A percentile compares a stretch with the other conserved stretches of the same genome.
phyloP scores from a whole-genome alignment of 768 basidiomycete genomes.

The Strobilomyces confusus region DNA sequence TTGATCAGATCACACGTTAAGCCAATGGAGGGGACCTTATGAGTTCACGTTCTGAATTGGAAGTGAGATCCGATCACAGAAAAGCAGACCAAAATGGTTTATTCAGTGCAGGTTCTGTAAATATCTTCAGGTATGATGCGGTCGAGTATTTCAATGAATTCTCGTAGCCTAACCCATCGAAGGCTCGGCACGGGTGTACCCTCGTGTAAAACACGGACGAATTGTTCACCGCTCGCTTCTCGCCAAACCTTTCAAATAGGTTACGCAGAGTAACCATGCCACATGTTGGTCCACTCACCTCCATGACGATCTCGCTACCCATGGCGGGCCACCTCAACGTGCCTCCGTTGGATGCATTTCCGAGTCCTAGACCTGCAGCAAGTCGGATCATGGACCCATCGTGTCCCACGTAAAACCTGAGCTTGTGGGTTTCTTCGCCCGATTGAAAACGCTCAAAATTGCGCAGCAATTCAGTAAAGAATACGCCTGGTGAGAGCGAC shows the following conservation, averaged over 20 bases:
- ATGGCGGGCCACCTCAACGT: conserved; percentile 45
- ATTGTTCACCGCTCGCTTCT: conserved; percentile 16
- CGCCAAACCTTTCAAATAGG: conserved; percentile 38
- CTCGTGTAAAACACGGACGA: conserved; percentile 44
- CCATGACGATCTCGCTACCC: conserved; percentile 44
- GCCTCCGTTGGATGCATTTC: conserved; percentile 20
- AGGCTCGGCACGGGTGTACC: conserved; percentile 37
- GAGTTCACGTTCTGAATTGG: background rate
- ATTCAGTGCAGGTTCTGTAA: conserved; percentile 18
- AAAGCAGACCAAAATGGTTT: background rate
- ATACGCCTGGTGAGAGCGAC: conserved; percentile 33
- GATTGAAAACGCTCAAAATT: conserved; percentile 36
- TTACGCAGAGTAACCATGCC: background rate
- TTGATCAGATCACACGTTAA: background rate
- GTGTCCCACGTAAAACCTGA: conserved; percentile 44
- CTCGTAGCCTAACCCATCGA: conserved; percentile 34
- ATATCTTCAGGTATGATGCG: conserved; percentile 35
- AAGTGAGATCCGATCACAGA: too few relatives aligned
- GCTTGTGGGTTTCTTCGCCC: conserved; percentile 33
- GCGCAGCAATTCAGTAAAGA: conserved; percentile 41
- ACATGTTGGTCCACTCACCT: conserved; percentile 31
- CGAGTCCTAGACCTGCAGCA: conserved; percentile 39
- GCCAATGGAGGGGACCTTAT: background rate
- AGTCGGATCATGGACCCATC: conserved; percentile 45
- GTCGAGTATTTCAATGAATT: conserved; percentile 34